phyloP scores from a whole-genome alignment of 1,284 basidiomycete species.

The Sporisorium graminicola region DNA sequence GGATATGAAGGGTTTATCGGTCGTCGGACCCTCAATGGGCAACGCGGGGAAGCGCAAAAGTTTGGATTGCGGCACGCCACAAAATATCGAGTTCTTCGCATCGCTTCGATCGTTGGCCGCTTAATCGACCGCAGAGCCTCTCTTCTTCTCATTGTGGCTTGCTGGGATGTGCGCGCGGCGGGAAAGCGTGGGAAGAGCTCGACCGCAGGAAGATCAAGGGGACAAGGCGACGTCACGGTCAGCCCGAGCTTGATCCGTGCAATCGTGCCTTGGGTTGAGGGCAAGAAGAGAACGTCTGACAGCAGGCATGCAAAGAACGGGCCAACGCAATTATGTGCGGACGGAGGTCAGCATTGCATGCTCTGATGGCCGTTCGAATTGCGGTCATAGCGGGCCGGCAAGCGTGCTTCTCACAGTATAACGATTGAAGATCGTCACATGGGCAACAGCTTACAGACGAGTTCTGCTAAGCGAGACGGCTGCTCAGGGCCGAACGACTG shows the following conservation, averaged over 20 bases:
- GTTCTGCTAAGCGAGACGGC: no score
- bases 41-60: constrained; percentile 1
- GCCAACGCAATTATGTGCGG: background rate
- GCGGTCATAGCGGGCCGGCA: no score
- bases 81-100: background rate
- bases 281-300: background rate
- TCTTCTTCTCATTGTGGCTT: constrained; percentile 5
- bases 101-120: background rate
- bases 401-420: no score
- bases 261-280: background rate
- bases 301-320: background rate
- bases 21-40: constrained; percentile 8
- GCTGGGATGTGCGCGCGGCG: background rate
- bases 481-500: no score
- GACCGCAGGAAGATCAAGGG: background rate
- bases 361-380: background rate
- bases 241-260: background rate
- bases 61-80: constrained; percentile 3
- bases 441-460: no score
- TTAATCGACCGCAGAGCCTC: background rate
- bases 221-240: background rate
- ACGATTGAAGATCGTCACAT: no score
- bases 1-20: constrained; percentile 31
- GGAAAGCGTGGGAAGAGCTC: background rate
- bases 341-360: background rate